phyloP scores from a whole-genome alignment of 208 protist species.

The Leptomonas seymouri region DNA sequence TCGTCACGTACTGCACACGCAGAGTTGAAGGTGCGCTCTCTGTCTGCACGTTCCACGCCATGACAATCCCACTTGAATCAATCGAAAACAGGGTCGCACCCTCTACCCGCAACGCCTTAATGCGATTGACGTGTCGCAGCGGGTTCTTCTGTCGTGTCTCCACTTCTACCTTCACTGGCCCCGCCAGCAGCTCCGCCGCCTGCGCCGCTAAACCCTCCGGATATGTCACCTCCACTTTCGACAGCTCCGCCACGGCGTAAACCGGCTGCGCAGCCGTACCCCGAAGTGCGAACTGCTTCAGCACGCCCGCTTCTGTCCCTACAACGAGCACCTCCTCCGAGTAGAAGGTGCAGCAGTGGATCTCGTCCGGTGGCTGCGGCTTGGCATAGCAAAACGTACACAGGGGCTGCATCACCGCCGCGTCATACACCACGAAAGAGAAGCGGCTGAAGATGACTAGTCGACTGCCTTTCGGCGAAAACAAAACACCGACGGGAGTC shows the following conservation, averaged over 20 bases:
- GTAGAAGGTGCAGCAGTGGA: constrained; percentile 49
- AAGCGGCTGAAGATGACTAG: constrained; percentile 51
- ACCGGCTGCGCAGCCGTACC: not conserved
- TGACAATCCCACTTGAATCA: constrained; percentile 60
- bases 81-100: constrained; percentile 53
- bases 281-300: constrained; percentile 22
- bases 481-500: constrained; percentile 48
- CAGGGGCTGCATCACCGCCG: constrained; percentile 38
- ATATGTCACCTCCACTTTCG: constrained; percentile 22
- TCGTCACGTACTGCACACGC: constrained; percentile 50
- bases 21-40: not conserved
- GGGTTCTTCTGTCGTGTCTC: constrained; percentile 56
- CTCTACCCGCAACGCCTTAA: constrained; percentile 47
- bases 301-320: constrained; percentile 57
- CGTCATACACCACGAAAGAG: constrained; percentile 61
- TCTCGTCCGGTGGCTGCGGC: constrained; percentile 53
- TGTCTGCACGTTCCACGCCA: constrained; percentile 37
- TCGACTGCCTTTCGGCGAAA: constrained; percentile 46
- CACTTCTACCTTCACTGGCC: constrained; percentile 16
- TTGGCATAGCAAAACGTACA: constrained; percentile 25
- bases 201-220: constrained; percentile 23
- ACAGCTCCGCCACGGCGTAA: not conserved
- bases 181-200: constrained; percentile 24
- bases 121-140: constrained; percentile 49
- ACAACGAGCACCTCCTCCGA: constrained; percentile 45